Base-by-base conservation (phyloP, 2,329 filamentous ascomycete genomes). In the Biscogniauxia mediterranea region DNA sequence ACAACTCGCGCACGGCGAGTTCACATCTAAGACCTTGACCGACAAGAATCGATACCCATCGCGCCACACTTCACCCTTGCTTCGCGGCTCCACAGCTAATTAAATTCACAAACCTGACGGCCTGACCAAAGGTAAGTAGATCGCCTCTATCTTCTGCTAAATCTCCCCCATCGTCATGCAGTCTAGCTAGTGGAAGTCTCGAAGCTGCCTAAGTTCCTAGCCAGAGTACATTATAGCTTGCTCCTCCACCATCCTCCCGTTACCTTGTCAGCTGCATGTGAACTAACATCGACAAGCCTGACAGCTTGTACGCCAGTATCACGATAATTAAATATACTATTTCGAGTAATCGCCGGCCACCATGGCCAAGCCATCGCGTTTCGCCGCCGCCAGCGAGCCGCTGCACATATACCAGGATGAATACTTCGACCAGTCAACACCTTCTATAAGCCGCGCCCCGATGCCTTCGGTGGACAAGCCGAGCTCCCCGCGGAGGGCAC, bases 361-460 rank as follows among this genome's bases (percentile, higher is more conserved):
- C 60, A 86, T 86, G 83, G 82, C 81, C 78, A 80, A 80, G 76
- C 76, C 78, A 69, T 77, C 81, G 73, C 80, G 77, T 69, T 80
- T 80, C 63, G 69, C 75, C 69, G 77, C 74, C 68, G 75, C 77
- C 51, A 75, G 78, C 64, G 80, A 83, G 74, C 77, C 81, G 54
- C 73, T 84, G 49, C 78, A 80, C 42, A 82, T 85, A 64, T 85
- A 79, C 67, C 80, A 83, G 62, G 83, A 86, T 73, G 77, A 81
- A 62, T 77, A 79, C 64, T 80, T 78, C 69, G 77, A 78, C 58
- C 78, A 79, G 62, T 67, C 75, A 51, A 72, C 78, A 6, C 78
- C 79, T 49, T 83, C 83, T 75, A 80, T 82, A 62, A 85, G 80
- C 73, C 81, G 85, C 68, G 82, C 83, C 52, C 82, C 83, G 46